These are phyloP conservation scores for Xylaria grammica DNA, from an alignment of 495 filamentous ascomycete genomes.

Conservation along the genomic window DNA sequence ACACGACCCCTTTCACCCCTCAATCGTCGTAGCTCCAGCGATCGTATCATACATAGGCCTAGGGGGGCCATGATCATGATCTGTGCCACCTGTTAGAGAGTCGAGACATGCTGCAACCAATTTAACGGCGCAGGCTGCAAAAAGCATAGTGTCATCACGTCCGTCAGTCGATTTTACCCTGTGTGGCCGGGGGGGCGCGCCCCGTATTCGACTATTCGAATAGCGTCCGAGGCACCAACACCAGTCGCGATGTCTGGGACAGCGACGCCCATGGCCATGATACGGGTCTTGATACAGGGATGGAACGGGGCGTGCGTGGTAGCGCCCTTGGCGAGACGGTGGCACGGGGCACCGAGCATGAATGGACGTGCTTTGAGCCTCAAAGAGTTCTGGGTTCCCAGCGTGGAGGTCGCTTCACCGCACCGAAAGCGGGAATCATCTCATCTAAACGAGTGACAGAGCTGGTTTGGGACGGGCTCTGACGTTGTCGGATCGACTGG, in stretches of 20 bases:
- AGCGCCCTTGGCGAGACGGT: slow-evolving; percentile 21
- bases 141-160: neutral
- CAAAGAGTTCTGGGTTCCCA: too few species aligned
- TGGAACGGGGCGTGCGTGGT: slow-evolving; percentile 11
- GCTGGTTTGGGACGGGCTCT: neutral
- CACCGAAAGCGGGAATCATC: neutral
- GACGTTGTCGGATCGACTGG: slow-evolving; percentile 35
- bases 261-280: neutral
- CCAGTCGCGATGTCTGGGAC: slow-evolving; percentile 16
- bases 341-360: slow-evolving; percentile 9
- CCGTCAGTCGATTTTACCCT: slow-evolving; percentile 10
- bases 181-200: neutral
- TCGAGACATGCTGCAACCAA: neutral
- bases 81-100: slow-evolving; percentile 13
- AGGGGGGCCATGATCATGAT: slow-evolving; percentile 10
- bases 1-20: slow-evolving; percentile 3
- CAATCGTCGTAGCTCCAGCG: neutral
- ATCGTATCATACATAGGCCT: neutral
- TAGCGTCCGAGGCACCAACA: neutral
- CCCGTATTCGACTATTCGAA: neutral
- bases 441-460: neutral
- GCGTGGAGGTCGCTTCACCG: neutral
- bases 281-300: slow-evolving; percentile 1
- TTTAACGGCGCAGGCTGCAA: slow-evolving; percentile 8
- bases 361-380: neutral